phyloP scores from a whole-genome alignment of 225 moss, liverwort and hornwort genomes.

The Takakia lepidozioides region DNA sequence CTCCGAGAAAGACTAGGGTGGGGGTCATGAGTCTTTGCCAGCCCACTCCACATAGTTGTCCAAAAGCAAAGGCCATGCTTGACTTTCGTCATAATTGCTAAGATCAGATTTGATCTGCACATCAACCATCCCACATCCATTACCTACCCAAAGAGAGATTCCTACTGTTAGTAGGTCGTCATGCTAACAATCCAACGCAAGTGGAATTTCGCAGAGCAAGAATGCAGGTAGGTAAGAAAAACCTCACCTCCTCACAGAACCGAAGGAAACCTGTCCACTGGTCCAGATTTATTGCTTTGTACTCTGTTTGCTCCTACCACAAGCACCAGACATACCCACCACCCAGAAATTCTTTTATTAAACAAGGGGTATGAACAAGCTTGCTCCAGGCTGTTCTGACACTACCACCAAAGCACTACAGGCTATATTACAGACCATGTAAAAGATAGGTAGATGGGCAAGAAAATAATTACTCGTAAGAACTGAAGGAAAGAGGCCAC shows the following conservation, averaged over 20 bases:
- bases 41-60: slow-evolving; percentile 99
- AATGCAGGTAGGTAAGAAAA: background rate
- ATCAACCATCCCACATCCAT: slow-evolving; percentile 1
- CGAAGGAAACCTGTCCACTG: slow-evolving; percentile 98
- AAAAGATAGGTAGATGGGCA: no score
- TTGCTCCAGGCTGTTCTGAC: no score
- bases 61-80: slow-evolving; percentile 95
- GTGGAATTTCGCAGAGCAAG: background rate
- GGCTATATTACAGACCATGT: no score
- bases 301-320: slow-evolving; percentile 83
- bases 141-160: no score
- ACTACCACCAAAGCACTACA: no score
- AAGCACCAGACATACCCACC: no score
- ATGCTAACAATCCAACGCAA: background rate
- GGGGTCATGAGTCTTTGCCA: slow-evolving; percentile 46
- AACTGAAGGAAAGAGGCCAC: slow-evolving; percentile 61
- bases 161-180: no score
- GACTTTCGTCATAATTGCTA: slow-evolving; percentile 91
- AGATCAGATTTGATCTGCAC: slow-evolving; percentile 79
- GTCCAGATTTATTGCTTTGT: slow-evolving; percentile 96
- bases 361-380: no score
- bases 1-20: no score
- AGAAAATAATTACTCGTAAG: slow-evolving; percentile 47
- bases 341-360: no score
- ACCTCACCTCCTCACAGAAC: slow-evolving; percentile 80